Evolutionary conservation across 1,284 basidiomycete species (phyloP), one percentile per base, ranked within the genome.

Genomic region (Ustilago lituana): DNA sequence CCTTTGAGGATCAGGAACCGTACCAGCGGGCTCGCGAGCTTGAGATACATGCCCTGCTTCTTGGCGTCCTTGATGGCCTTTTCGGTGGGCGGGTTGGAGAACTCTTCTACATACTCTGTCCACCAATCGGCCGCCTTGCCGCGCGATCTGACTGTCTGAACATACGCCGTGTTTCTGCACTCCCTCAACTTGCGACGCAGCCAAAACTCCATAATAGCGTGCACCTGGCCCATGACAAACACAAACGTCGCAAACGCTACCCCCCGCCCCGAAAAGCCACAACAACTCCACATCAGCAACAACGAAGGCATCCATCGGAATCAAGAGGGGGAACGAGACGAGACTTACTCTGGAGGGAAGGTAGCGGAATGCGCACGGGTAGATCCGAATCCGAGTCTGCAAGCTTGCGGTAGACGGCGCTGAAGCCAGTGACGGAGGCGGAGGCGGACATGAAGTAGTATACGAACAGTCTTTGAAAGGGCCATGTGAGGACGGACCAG

Each of bases 71-170:
- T 75, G 43, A 66, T 55, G 11, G 76, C 76, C 37, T 77, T 76
- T 29, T 72, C 37, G 1, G 56, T 64, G 0, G 79, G 79, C 4
- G 79, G 80, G 15, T 79, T 73, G 22, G 49, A 32, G 49, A 71
- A 82, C 52, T 82, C 80, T 36, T 82, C 80, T 14, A 53, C 55
- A 38, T 81, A 82, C 35, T 77, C 74, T 32, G 69, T 73, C 80
- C 80, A 82, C 70, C 77, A 82, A 22, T 77, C 73, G 1, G 72
- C 56, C 0, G 59, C 41, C 46, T 82, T 81, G 9, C 80, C 80
- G 10, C 80, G 58, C 15, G 68, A 73, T 4, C 32, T 59, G 14
- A 81, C 79, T 2, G 80, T 80, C 15, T 69, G 65, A 0, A 50
- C 31, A 43, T 82, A 82, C 1, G 80, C 80, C 12, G 68, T 71